phyloP scores from a whole-genome alignment of 2,329 filamentous ascomycete species.

The Alternaria rosae region DNA sequence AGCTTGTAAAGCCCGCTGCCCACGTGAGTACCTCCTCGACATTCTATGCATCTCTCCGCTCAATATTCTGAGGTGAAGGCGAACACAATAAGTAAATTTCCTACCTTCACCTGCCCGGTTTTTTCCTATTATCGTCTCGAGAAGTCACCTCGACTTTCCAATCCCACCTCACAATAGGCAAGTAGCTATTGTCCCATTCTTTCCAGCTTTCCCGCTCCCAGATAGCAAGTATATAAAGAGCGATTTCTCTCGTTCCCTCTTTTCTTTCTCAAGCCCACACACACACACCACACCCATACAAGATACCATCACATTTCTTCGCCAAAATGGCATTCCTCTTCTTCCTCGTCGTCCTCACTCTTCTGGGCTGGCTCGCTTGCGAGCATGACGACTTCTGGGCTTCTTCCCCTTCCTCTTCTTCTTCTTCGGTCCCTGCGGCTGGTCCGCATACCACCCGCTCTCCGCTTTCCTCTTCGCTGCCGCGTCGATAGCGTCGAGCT shows the following conservation, averaged over 20 bases:
- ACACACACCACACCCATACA: not conserved
- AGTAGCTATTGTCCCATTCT: not conserved
- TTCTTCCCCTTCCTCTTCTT: not conserved
- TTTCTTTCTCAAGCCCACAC: conserved; percentile 4
- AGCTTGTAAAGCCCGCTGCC: accelerated
- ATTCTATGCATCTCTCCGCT: accelerated
- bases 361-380: conserved; percentile 9
- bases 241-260: not conserved
- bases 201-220: not conserved
- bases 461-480: not conserved
- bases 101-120: not conserved
- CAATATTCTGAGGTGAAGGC: not conserved
- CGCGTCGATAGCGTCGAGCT: conserved; percentile 7
- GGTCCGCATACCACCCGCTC: not conserved
- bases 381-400: conserved; percentile 1
- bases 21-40: not conserved
- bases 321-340: conserved; percentile 13
- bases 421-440: not conserved
- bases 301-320: not conserved
- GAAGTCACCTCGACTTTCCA: not conserved
- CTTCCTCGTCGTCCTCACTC: conserved; percentile 5
- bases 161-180: not conserved
- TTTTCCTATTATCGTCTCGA: conserved; percentile 1
- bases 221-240: not conserved
- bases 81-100: not conserved